These are phyloP conservation scores for Chalara sp. DNA, from an alignment of 2,329 filamentous ascomycete species.

Conservation along the genomic window DNA sequence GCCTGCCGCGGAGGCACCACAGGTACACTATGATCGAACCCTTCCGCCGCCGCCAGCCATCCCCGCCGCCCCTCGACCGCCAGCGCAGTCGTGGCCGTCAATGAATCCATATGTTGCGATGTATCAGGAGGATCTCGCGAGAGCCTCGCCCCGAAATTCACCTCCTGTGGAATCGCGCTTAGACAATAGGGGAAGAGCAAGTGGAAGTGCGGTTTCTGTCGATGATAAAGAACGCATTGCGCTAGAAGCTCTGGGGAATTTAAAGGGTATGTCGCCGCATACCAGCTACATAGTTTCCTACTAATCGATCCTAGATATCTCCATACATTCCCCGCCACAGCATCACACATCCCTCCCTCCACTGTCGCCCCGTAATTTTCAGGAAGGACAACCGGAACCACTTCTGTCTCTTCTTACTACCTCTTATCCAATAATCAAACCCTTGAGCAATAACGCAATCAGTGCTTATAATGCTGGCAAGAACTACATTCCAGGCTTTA, in stretches of 20 bases:
- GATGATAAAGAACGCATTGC: conserved; percentile 64
- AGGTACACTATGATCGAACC: conserved; percentile 24
- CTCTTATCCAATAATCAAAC: conserved; percentile 79
- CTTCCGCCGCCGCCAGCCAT: conserved; percentile 23
- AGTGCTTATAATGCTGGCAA: conserved; percentile 84
- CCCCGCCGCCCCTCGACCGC: conserved; percentile 10
- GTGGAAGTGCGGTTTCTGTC: conserved; percentile 32
- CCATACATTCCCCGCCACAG: conserved; percentile 54
- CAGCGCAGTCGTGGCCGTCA: conserved; percentile 18
- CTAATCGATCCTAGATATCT: conserved; percentile 41
- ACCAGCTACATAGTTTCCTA: conserved; percentile 2
- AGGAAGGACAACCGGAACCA: conserved; percentile 55
- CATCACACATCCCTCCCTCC: conserved; percentile 13
- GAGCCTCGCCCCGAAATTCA: too few relatives aligned
- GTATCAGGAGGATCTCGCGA: conserved; percentile 9
- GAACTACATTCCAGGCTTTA: conserved; percentile 83
- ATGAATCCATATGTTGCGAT: conserved; percentile 27
- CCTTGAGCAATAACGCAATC: conserved; percentile 76
- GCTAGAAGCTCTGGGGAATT: conserved; percentile 68
- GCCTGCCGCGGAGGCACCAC: conserved; percentile 20
- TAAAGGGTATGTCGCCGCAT: conserved; percentile 51
- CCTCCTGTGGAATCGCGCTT: too few relatives aligned
- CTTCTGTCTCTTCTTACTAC: conserved; percentile 81
- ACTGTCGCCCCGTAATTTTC: conserved; percentile 31
- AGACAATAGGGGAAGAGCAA: too few relatives aligned